Evolutionary conservation across 768 basidiomycete genomes (phyloP), one percentile per base, ranked within the genome.

Genomic region (Amanita molliuscula): DNA sequence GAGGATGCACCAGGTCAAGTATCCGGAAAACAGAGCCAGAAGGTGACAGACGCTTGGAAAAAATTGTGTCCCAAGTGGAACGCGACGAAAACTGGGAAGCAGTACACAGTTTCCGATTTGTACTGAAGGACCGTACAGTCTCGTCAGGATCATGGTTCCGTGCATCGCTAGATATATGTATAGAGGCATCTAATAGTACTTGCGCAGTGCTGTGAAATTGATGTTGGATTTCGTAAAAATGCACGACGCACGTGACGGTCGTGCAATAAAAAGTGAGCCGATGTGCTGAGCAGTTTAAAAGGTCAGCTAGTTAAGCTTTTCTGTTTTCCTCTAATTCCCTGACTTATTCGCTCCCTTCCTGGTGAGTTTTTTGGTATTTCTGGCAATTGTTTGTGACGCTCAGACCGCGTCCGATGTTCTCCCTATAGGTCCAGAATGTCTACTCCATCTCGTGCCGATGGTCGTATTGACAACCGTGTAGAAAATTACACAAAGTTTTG

Each of bases 401-500:
- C 23, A 35, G 16, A 10, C 28, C 11, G 0, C 15, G 18, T 33
- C 20, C 7, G 1, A 45, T 4, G 13, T 43, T 23, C 41, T 23
- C 10, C 26, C 3, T 25, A 10, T 16, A 44, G 42, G 25, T 28
- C 15, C 13, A 36, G 44, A 44, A 50, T 50, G 49, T 50, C 49
- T 38, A n/a, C 44, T 21, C 15, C 53, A 18, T 38, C 38, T 10
- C 58, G 45, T 54, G 67, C 67, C 57, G 86, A 87, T 57, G 81
- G 78, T 49, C 82, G 84, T 45, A 68, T 79, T 44, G 69, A 72
- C 56, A 68, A 72, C 56, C 87, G 89, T 43, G 84, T 91, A 41
- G 80, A 79, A 62, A 82, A 80, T 66, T 98, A 99, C 70, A 84
- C 84, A 58, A 80, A 79, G 61, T 92, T 90, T 70, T 99, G 95